A percentile compares a stretch with the other conserved stretches of the same genome.
Conservation (phyloP, 768 basidiomycete species). For the Amyloporia xantha region DNA sequence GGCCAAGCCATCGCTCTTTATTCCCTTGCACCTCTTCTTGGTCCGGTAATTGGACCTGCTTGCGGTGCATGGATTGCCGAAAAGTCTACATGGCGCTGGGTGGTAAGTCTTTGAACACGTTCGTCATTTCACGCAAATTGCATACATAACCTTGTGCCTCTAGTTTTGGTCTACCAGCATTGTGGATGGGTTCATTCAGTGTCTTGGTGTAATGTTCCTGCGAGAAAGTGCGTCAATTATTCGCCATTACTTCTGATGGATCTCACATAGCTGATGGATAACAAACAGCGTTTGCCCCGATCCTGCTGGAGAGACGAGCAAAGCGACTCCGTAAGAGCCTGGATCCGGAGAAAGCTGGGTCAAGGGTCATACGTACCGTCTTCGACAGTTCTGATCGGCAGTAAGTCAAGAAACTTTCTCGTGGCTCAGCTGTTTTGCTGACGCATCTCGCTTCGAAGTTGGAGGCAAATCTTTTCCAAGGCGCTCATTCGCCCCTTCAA, state of each 20-base stretch:
- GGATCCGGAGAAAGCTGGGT: constrained; percentile 40
- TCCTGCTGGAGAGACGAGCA: constrained; percentile 46
- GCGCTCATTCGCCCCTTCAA: constrained; percentile 59
- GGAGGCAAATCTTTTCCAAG: constrained; percentile 43
- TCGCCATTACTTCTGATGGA: constrained; percentile 8
- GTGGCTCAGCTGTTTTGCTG: neutral
- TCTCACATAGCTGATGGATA: constrained; percentile 4
- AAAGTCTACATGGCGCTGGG: constrained; percentile 65
- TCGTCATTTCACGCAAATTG: neutral
- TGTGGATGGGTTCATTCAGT: constrained; percentile 46
- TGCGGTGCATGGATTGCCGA: constrained; percentile 62
- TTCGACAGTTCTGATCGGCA: constrained; percentile 38
- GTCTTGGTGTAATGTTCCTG: constrained; percentile 47
- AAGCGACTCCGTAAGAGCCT: constrained; percentile 34
- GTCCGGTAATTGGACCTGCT: constrained; percentile 58
- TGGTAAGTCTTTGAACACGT: constrained; percentile 39
- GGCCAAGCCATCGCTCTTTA: constrained; percentile 59
- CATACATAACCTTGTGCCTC: neutral
- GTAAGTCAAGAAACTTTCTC: constrained; percentile 23
- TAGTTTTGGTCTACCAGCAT: constrained; percentile 68
- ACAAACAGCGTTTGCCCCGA: constrained; percentile 22
- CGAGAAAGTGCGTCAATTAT: constrained; percentile 46
- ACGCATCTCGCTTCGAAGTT: constrained; percentile 29
- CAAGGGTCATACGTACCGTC: constrained; percentile 38
- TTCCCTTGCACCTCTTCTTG: constrained; percentile 58